Evolutionary conservation across 2,329 filamentous ascomycete species (phyloP).

Genomic region (Fusarium penzigii): DNA sequence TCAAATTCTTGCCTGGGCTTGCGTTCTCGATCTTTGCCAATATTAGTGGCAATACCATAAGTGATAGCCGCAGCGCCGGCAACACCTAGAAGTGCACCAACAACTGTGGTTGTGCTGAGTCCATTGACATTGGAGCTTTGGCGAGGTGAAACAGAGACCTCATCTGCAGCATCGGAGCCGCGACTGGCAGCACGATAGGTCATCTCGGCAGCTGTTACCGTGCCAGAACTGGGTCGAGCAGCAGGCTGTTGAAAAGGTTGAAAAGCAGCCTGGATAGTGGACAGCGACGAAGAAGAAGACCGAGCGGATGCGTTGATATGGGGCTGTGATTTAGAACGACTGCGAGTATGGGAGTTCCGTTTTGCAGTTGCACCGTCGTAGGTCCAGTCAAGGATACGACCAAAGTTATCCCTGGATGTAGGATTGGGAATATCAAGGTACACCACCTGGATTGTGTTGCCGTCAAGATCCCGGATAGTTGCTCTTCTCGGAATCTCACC

Average conservation of each 20-base stretch:
- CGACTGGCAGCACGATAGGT: conserved; percentile 23
- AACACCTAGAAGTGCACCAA: conserved; percentile 77
- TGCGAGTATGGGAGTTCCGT: conserved; percentile 12
- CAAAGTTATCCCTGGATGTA: conserved; percentile 37
- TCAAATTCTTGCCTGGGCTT: conserved; percentile 45
- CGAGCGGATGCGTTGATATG: conserved; percentile 20
- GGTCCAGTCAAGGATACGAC: conserved; percentile 52
- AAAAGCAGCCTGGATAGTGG: conserved; percentile 20
- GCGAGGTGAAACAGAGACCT: conserved; percentile 29
- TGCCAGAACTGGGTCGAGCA: conserved; percentile 20
- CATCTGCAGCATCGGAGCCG: conserved; percentile 18
- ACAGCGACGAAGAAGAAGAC: conserved; percentile 23
- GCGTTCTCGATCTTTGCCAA: conserved; percentile 47
- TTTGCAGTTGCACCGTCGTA: conserved; percentile 40
- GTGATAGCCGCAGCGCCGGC: conserved; percentile 66
- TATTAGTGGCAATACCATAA: conserved; percentile 65
- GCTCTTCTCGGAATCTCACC: conserved; percentile 37
- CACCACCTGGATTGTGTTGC: conserved; percentile 80
- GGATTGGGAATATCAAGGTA: conserved; percentile 41
- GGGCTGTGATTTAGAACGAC: conserved; percentile 26
- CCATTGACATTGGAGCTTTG: conserved; percentile 42
- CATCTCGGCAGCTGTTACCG: conserved; percentile 25
- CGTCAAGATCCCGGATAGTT: conserved; percentile 76
- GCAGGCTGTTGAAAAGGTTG: conserved; percentile 18
- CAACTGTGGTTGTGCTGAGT: conserved; percentile 61